Evolutionary conservation across 2,329 filamentous ascomycete genomes (phyloP), one percentile per base, ranked within the genome.

Genomic region (Nakataea oryzae): DNA sequence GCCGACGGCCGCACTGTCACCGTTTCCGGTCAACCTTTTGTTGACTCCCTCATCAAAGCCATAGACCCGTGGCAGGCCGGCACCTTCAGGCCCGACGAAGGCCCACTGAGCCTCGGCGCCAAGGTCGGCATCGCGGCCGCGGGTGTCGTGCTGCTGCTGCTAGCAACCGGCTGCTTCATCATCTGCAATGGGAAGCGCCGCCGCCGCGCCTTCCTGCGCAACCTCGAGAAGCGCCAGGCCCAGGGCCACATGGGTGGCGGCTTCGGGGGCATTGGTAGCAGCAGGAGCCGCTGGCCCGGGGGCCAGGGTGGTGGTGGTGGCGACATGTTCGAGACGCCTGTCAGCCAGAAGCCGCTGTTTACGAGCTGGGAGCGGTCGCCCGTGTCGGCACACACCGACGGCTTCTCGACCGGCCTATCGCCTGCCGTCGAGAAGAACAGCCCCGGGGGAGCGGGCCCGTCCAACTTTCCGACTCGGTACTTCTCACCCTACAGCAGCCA

Each of bases 401-500:
- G 41, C 24, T 61, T 59, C n/a, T 59, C 59, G n/a, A 61, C 59
- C 13, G 59, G 59, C 8, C 54, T 61, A 11, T 61, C 59, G 27
- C 59, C 59, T 9, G 54, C 59, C 77, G 34, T 32, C 21, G 61
- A 61, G 60, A 57, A 62, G 26, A 61, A 54, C 64, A 56, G 58
- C 62, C 17, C 41, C 17, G 41, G 41, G 24, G 54, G n/a, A 12
- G 59, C 59, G 28, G 59, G 59, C n/a, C 59, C 59, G 12, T 61
- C 64, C 58, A 34, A 34, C 64, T 61, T 65, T 65, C 75, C 65
- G 13, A 72, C 75, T 1, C 77, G 75, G 8, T 84, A 86, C 71
- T 79, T 85, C 65, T 85, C 82, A 3, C 84, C 85, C 0, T 87
- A 86, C 68, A 78, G 76, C 26, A 85, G 82, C 54, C 81, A 84